Percentiles rank a stretch among this genome's conserved stretches.
phyloP scores from a whole-genome alignment of 331 rosid species.

The Quercus phellos region DNA sequence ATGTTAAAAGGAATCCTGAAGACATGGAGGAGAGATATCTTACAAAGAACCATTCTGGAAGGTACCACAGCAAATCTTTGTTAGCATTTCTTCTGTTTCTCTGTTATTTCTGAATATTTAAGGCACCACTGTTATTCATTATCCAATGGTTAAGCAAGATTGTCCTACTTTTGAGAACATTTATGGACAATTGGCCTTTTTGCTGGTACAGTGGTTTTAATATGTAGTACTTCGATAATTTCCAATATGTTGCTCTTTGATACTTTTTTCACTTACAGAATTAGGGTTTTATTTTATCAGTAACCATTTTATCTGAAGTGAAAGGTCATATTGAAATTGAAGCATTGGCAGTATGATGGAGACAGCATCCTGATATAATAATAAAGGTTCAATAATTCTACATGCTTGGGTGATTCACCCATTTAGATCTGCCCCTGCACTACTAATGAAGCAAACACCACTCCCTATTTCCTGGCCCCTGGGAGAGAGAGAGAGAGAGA shows the following conservation, averaged over 20 bases:
- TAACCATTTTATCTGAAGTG: not conserved
- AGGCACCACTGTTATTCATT: not conserved
- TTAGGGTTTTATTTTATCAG: not conserved
- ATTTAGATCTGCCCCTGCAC: not conserved
- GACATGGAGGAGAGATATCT: conserved; percentile 42
- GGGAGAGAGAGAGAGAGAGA: too few species aligned
- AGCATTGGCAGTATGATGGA: not conserved
- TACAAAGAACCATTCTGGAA: conserved; percentile 35
- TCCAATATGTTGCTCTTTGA: not conserved
- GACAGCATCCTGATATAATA: not conserved
- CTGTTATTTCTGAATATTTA: not conserved
- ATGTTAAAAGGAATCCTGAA: conserved; percentile 54
- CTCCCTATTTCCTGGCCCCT: not conserved
- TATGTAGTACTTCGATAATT: not conserved
- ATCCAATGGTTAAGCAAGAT: too few species aligned
- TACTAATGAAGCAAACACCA: not conserved
- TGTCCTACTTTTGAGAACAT: too few species aligned
- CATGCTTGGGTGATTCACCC: not conserved
- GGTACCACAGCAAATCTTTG: conserved; percentile 39
- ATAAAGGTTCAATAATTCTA: not conserved
- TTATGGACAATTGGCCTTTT: not conserved
- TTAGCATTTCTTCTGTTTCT: conserved; percentile 18
- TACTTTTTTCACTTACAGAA: not conserved
- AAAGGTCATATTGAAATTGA: not conserved
- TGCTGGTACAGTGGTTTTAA: not conserved